Base-by-base conservation (phyloP, 306 rosid genomes). In the Morella rubra region DNA sequence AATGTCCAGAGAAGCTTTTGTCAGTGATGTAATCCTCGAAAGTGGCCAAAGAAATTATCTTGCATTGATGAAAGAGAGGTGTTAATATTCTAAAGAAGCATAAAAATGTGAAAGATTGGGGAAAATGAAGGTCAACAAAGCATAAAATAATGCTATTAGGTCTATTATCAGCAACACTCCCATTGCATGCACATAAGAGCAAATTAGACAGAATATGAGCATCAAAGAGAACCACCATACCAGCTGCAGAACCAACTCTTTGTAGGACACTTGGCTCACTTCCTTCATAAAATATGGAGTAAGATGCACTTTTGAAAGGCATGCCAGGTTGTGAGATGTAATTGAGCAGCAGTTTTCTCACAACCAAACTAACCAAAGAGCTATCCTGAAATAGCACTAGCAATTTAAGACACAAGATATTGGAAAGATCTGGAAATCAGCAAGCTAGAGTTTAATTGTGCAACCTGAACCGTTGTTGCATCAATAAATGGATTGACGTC, bases 171-270 rank as follows among this genome's bases (percentile, higher is more conserved):
- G 12, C 9, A 41, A 18, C 71, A 42, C 24, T 16, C 70, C 13
- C 49, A 8, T 13, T 46, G n/a, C 16, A 47, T 22, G 59, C 56
- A 13, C 19, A 6, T 19, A 15, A 11, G 58, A 70, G 44, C 6
- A 46, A 70, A 69, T 6, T 49, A 49, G 56, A 70, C 18, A 70
- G 20, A 76, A 61, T 22, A 56, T 0, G 14, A 6, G 44, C 22
- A 55, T 12, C 53, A 64, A 44, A 69, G 59, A 58, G 14, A 73
- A 69, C 62, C 27, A 62, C 71, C 80, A 75, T 87, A 96, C 99
- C 97, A 83, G 99, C 98, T 73, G 97, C 99, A 77, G 99, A 96
- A 80, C 99, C 87, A 75, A 96, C 99, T 82, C 91, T 89, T 77
- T 91, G 98, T 37, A 96, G 84, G 74, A 96, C 98, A 66, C 98